Conservation (phyloP, 2,329 filamentous ascomycete species). For the Esteya vermicola region DNA sequence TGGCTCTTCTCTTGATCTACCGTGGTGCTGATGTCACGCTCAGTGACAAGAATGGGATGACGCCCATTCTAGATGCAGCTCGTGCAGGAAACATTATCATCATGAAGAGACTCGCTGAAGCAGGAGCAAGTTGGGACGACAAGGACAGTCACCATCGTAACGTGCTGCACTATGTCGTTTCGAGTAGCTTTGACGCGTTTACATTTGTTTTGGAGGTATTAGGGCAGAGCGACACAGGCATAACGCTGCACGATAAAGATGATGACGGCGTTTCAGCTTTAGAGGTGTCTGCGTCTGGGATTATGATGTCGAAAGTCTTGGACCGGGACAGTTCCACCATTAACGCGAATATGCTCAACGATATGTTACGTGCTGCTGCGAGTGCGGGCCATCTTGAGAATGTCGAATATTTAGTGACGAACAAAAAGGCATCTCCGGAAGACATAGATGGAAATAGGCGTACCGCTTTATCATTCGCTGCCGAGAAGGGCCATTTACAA, state of each 20-base stretch:
- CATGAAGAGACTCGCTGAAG: background rate
- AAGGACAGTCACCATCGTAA: background rate
- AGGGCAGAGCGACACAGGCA: background rate
- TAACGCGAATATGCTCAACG: background rate
- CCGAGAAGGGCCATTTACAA: background rate
- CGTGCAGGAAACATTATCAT: background rate
- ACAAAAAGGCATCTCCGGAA: background rate
- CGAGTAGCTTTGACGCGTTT: background rate
- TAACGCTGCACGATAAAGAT: background rate
- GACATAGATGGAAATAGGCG: background rate
- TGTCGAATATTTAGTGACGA: background rate
- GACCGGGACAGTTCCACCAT: background rate
- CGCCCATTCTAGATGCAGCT: background rate
- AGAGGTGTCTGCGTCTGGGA: background rate
- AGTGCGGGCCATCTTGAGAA: background rate
- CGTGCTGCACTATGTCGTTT: background rate
- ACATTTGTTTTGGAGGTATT: background rate
- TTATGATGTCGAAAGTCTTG: background rate
- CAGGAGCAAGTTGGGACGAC: background rate
- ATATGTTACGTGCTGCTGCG: background rate
- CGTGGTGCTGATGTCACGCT: background rate
- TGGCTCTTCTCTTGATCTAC: background rate
- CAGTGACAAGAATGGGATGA: background rate
- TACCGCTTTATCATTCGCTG: background rate
- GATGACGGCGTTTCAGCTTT: background rate